Evolutionary conservation across 306 rosid species (phyloP).

Genomic region (Cucumis melo): DNA sequence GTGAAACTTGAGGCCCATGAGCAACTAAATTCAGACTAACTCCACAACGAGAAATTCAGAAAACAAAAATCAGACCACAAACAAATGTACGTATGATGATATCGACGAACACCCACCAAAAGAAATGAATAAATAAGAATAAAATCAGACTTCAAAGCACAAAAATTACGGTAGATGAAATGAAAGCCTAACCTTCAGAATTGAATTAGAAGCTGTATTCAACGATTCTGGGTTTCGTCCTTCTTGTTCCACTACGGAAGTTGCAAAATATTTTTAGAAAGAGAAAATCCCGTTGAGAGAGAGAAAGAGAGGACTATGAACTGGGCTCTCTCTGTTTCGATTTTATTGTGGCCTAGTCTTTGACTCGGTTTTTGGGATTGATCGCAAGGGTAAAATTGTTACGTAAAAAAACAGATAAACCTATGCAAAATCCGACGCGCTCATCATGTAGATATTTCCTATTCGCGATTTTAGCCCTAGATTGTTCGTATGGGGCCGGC

Average conservation of each 20-base stretch:
- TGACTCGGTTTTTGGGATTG: slow-evolving; percentile 51
- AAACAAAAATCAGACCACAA: background rate
- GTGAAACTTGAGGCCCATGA: background rate
- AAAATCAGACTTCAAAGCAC: background rate
- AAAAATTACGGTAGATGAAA: background rate
- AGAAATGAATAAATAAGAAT: background rate
- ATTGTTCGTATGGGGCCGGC: background rate
- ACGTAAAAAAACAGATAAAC: slow-evolving; percentile 13
- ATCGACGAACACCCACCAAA: background rate
- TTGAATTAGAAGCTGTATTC: slow-evolving; percentile 32
- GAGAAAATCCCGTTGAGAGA: slow-evolving; percentile 17
- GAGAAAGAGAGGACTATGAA: slow-evolving; percentile 8
- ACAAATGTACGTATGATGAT: background rate
- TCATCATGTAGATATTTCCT: background rate
- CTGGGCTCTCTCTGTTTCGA: slow-evolving; percentile 21
- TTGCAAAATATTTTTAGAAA: slow-evolving; percentile 32
- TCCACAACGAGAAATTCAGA: background rate
- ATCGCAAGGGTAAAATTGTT: slow-evolving; percentile 30
- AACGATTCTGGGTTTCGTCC: slow-evolving; percentile 17
- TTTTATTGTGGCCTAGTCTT: slow-evolving; percentile 47
- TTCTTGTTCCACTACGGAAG: slow-evolving; percentile 24
- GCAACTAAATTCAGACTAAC: slow-evolving; percentile 1
- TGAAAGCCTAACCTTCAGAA: slow-evolving; percentile 30
- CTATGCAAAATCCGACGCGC: background rate
- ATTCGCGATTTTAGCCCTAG: background rate